A percentile compares a stretch with the other conserved stretches of the same genome.
Conservation (phyloP, 2,329 filamentous ascomycete species). For the Botrytis sinoallii region DNA sequence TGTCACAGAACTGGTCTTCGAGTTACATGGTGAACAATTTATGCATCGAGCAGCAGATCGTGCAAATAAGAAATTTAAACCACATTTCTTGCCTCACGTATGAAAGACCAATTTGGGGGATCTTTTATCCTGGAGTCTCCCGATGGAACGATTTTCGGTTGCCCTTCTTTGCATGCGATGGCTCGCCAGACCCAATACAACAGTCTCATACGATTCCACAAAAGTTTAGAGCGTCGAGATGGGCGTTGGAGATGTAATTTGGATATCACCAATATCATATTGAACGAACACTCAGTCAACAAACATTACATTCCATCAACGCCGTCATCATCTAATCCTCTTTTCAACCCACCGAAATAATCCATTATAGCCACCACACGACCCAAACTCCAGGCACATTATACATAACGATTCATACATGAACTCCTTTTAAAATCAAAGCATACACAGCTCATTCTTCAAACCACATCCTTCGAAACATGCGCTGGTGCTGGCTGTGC, state of each 20-base stretch:
- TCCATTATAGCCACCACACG: not conserved
- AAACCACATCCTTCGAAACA: not conserved
- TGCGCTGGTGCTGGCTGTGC: not conserved
- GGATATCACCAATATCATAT: not conserved
- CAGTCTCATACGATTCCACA: not conserved
- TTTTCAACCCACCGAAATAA: not conserved
- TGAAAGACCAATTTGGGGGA: conserved; percentile 45
- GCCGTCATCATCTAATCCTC: not conserved
- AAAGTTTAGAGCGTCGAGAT: not conserved
- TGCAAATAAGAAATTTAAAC: conserved; percentile 88
- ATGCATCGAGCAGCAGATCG: conserved; percentile 78
- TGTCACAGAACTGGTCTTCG: conserved; percentile 63
- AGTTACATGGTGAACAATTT: conserved; percentile 85
- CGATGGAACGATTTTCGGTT: not conserved
- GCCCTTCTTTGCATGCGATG: not conserved
- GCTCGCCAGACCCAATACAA: not conserved
- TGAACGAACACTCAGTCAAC: not conserved
- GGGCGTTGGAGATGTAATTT: not conserved
- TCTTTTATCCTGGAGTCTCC: too few species aligned
- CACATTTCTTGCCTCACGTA: conserved; percentile 72
- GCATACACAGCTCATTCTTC: not conserved
- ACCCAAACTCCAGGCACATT: not conserved
- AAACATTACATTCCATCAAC: not conserved
- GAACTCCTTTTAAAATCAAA: not conserved
- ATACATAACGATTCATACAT: not conserved